These are phyloP conservation scores for Cladophialophora bantiana DNA, from an alignment of 2,329 filamentous ascomycete genomes.

Conservation along the genomic window DNA sequence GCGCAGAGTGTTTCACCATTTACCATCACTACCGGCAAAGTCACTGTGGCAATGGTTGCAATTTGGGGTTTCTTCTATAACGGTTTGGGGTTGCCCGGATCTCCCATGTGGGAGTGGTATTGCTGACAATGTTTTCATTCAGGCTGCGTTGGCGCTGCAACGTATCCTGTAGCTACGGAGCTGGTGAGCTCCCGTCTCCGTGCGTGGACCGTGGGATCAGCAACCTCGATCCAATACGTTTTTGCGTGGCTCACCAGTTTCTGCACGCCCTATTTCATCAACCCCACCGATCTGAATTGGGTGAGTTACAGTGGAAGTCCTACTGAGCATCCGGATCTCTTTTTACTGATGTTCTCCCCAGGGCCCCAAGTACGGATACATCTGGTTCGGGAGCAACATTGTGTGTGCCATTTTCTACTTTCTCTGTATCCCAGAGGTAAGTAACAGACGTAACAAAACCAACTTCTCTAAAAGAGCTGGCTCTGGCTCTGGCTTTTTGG, in stretches of 20 bases:
- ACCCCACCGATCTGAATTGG: slow-evolving; percentile 48
- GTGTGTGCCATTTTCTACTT: slow-evolving; percentile 18
- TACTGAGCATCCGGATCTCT: not conserved
- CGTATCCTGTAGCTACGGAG: slow-evolving; percentile 44
- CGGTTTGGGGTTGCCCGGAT: not conserved
- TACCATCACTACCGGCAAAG: slow-evolving; percentile 39
- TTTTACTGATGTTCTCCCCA: not conserved
- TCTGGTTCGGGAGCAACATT: slow-evolving; percentile 19
- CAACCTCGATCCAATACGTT: slow-evolving; percentile 46
- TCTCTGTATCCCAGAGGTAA: slow-evolving; percentile 21
- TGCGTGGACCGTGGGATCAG: slow-evolving; percentile 47
- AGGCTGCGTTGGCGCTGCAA: slow-evolving; percentile 45
- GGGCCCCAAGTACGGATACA: slow-evolving; percentile 16
- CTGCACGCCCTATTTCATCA: slow-evolving; percentile 51
- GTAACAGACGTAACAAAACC: not conserved
- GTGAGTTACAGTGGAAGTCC: slow-evolving; percentile 30
- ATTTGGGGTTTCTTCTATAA: slow-evolving; percentile 49
- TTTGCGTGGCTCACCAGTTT: slow-evolving; percentile 49
- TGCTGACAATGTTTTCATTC: not conserved
- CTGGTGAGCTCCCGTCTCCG: slow-evolving; percentile 44
- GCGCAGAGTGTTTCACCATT: slow-evolving; percentile 41
- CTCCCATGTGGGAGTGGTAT: not conserved
- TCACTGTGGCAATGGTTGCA: slow-evolving; percentile 46
- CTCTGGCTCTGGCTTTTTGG: not conserved
- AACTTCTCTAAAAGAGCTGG: too few species aligned